A percentile compares a stretch with the other conserved stretches of the same genome.
phyloP scores from a whole-genome alignment of 2,329 filamentous ascomycete genomes.

The Pseudofabraea citricarpa region DNA sequence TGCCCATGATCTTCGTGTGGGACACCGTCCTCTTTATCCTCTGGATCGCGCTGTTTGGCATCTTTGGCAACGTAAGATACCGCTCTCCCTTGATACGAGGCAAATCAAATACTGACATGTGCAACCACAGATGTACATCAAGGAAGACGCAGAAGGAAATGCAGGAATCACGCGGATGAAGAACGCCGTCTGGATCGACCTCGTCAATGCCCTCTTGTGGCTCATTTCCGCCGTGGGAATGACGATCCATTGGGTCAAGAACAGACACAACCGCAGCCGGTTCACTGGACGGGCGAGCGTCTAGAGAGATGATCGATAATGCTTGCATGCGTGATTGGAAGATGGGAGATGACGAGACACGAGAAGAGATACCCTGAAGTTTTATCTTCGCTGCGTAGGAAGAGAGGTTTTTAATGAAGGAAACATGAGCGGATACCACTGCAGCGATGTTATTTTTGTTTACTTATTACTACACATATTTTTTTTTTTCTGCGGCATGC shows the following conservation, averaged over 20 bases:
- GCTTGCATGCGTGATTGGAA: no score
- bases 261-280: conserved; percentile 45
- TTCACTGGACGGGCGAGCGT: conserved; percentile 57
- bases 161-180: conserved; percentile 70
- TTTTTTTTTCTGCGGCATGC: no score
- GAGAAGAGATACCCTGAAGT: no score
- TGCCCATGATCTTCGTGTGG: conserved; percentile 58
- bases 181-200: conserved; percentile 78
- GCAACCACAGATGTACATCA: conserved; percentile 60
- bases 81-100: not conserved
- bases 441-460: no score
- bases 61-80: conserved; percentile 62
- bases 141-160: conserved; percentile 60
- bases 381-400: no score
- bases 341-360: no score
- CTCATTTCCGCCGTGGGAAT: conserved; percentile 54
- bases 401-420: no score
- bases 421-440: no score
- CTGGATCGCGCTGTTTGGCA: conserved; percentile 76
- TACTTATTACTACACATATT: no score
- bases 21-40: conserved; percentile 69
- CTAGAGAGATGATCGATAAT: no score
- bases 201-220: conserved; percentile 74
- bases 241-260: conserved; percentile 53
- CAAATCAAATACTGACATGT: not conserved